phyloP scores from a whole-genome alignment of 768 basidiomycete species.

The Psilocybe cubensis region DNA sequence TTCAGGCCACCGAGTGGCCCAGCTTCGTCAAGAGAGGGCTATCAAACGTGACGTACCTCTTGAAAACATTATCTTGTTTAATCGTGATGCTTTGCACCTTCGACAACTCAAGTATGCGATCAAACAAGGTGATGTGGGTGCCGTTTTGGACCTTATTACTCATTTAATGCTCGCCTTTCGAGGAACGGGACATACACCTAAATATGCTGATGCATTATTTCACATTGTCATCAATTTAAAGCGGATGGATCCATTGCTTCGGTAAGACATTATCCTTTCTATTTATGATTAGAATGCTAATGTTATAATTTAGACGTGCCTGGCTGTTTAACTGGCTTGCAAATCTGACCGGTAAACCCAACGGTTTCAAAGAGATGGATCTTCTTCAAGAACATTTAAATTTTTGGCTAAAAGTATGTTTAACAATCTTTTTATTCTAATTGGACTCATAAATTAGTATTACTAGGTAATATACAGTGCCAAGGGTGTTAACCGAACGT shows the following conservation, averaged over 20 bases:
- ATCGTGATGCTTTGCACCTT: slow-evolving; percentile 15
- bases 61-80: slow-evolving; percentile 19
- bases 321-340: slow-evolving; percentile 26
- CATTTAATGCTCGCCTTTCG: slow-evolving; percentile 18
- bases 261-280: slow-evolving; percentile 7
- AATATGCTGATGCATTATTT: slow-evolving; percentile 22
- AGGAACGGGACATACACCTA: slow-evolving; percentile 19
- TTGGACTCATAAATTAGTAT: neutral
- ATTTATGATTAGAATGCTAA: neutral
- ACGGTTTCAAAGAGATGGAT: slow-evolving; percentile 29
- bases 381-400: slow-evolving; percentile 25
- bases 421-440: neutral
- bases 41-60: slow-evolving; percentile 13
- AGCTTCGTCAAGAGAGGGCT: neutral
- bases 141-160: slow-evolving; percentile 13
- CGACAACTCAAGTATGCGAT: slow-evolving; percentile 15
- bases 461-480: slow-evolving; percentile 19
- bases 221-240: slow-evolving; percentile 8
- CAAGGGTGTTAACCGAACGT: slow-evolving; percentile 17
- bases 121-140: slow-evolving; percentile 20
- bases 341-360: slow-evolving; percentile 14
- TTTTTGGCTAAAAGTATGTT: slow-evolving; percentile 27
- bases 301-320: slow-evolving; percentile 2
- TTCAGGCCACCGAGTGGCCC: slow-evolving; percentile 9
- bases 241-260: slow-evolving; percentile 12